A percentile compares a stretch with the other conserved stretches of the same genome.
Conservation (phyloP, 768 basidiomycete species). For the Chalciporus sphaerocephalus region DNA sequence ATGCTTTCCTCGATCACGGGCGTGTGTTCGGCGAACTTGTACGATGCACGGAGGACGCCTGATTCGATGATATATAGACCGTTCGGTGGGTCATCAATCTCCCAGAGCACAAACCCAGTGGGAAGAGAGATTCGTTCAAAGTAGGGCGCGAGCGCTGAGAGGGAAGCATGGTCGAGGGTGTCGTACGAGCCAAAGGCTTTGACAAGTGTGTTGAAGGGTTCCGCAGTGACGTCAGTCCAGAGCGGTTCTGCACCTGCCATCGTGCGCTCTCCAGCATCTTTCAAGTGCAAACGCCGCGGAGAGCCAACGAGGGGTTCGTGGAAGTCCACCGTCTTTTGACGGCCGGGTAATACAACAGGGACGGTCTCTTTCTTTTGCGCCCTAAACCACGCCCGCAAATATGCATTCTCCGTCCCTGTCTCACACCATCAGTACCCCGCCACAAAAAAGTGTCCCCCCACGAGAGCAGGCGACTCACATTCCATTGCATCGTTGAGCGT, state of each 20-base stretch:
- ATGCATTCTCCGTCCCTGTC: constrained; percentile 89
- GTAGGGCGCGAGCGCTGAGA: constrained; percentile 64
- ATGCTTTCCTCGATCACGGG: constrained; percentile 79
- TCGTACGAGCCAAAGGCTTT: constrained; percentile 79
- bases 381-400: constrained; percentile 75
- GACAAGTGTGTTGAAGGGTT: constrained; percentile 71
- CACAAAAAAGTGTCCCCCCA: constrained; percentile 1
- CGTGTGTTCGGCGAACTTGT: constrained; percentile 68
- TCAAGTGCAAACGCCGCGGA: constrained; percentile 63
- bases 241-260: constrained; percentile 46
- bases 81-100: constrained; percentile 68
- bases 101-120: constrained; percentile 66
- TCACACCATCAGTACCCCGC: constrained; percentile 8
- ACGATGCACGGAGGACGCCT: constrained; percentile 80
- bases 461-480: constrained; percentile 48
- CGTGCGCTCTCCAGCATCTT: constrained; percentile 66
- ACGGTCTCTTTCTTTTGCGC: constrained; percentile 55
- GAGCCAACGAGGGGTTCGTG: constrained; percentile 48
- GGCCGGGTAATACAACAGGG: constrained; percentile 52
- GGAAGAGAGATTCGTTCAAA: constrained; percentile 59
- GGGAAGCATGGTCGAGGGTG: constrained; percentile 49
- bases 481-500: constrained; percentile 90
- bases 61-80: constrained; percentile 87
- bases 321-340: constrained; percentile 46
- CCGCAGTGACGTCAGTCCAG: constrained; percentile 36